Evolutionary conservation across 225 moss, liverwort and hornwort genomes (phyloP).

Genomic region (Rhytidiadelphus loreus): DNA sequence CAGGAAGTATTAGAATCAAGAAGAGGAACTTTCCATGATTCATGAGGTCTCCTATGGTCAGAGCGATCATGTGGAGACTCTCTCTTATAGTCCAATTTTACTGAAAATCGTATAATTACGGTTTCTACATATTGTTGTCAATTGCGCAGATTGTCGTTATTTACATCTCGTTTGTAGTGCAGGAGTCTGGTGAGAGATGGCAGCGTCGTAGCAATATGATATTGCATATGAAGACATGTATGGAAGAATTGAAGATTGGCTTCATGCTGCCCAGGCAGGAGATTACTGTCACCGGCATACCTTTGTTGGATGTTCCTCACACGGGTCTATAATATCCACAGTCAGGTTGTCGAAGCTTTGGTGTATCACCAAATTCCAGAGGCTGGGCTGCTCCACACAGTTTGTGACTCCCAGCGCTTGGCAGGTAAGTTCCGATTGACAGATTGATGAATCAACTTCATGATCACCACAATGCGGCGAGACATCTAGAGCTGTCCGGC

Average conservation of each 20-base stretch:
- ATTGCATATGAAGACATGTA: conserved; percentile 80
- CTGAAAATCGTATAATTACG: neutral
- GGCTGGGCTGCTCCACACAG: neutral
- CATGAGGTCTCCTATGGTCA: neutral
- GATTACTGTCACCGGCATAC: conserved; percentile 85
- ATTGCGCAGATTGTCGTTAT: neutral
- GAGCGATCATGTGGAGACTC: neutral
- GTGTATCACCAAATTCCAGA: neutral
- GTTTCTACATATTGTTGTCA: neutral
- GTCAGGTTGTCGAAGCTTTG: neutral
- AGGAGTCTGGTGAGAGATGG: conserved; percentile 98
- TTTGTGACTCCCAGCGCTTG: neutral
- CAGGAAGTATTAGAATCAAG: neutral
- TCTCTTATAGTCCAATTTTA: neutral
- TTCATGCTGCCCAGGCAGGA: conserved; percentile 86
- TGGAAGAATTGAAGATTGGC: conserved; percentile 82
- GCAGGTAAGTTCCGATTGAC: conserved; percentile 7
- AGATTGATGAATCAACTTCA: neutral
- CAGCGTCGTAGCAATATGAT: conserved; percentile 98
- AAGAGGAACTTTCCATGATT: neutral
- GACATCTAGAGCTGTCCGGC: neutral
- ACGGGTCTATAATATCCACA: neutral
- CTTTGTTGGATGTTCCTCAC: conserved; percentile 75
- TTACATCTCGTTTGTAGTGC: conserved; percentile 10
- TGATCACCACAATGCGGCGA: neutral